Evolutionary conservation across 2,329 filamentous ascomycete genomes (phyloP), one percentile per base, ranked within the genome.

Genomic region (Alternaria brassicae): DNA sequence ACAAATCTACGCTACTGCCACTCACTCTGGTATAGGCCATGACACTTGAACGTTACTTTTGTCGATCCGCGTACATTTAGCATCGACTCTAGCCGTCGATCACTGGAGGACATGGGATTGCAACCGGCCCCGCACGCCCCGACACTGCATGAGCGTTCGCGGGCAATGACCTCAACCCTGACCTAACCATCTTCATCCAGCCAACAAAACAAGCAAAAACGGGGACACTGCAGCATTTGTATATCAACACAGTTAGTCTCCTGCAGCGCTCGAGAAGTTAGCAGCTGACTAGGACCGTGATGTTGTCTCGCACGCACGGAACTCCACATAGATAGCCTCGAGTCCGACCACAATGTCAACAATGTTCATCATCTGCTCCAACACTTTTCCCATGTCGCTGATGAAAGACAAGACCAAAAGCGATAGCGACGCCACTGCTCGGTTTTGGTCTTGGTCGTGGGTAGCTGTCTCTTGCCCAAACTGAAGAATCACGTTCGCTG

Each of bases 401-500:
- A 23, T 41, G 25, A 36, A 23, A 41, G 44, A 45, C 5, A 32
- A 42, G 17, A 50, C 45, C 13, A 44, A 63, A 52, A 56, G 59
- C 15, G 56, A 65, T 15, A 45, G 48, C 19, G 36, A 63, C 39
- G 41, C 62, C 27, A 47, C 36, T 34, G 30, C 41, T 53, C 64
- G 58, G 62, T 65, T 65, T 28, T 67, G 62, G 60, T 58, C 53
- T 25, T 67, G 62, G 60, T 58, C 53, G 25, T 67, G 58, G 60
- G 58, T 63, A 9, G 57, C 58, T 9, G 55, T 41, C 32, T 67
- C 56, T 27, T 68, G 61, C 41, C 61, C 61, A 15, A 69, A 62
- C 57, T 65, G 40, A 36, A 34, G 28, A n/a, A 40, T 27, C 19
- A 36, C 44, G 36, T 32, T 50, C 28, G 5, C 32, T 48, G 44